Percentiles rank a stretch among this genome's conserved stretches.
Conservation (phyloP, 768 basidiomycete genomes). For the Leucogyrophana mollusca region DNA sequence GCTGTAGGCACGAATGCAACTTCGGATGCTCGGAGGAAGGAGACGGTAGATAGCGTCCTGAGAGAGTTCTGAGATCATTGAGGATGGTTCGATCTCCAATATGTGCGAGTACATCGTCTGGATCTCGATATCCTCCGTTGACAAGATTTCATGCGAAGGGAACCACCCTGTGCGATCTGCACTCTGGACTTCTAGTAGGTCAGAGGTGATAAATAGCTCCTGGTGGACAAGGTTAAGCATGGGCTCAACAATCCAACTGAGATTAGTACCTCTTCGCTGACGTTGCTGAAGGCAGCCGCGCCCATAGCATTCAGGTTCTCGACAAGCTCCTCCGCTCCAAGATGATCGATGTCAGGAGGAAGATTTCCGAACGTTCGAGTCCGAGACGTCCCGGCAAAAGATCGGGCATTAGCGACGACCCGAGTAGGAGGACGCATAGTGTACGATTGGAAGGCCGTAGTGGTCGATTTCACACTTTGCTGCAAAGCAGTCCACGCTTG, state of each 20-base stretch:
- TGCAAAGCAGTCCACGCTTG: constrained; percentile 46
- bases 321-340: constrained; percentile 70
- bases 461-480: constrained; percentile 40
- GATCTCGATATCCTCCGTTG: constrained; percentile 67
- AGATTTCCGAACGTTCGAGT: constrained; percentile 35
- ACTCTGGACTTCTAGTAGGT: constrained; percentile 79
- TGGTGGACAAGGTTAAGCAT: constrained; percentile 24
- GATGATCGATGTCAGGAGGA: constrained; percentile 62
- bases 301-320: constrained; percentile 78
- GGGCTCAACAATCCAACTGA: constrained; percentile 1
- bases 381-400: constrained; percentile 3
- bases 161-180: constrained; percentile 84
- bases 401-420: constrained; percentile 25
- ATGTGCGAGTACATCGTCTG: constrained; percentile 77
- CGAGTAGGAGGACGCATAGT: constrained; percentile 56
- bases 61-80: constrained; percentile 65
- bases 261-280: constrained; percentile 66
- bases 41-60: constrained; percentile 73
- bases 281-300: constrained; percentile 68
- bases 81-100: constrained; percentile 69
- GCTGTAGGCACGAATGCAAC: constrained; percentile 72
- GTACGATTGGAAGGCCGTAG: constrained; percentile 49
- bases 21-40: constrained; percentile 72
- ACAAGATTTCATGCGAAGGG: constrained; percentile 47
- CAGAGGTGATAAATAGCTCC: constrained; percentile 78